Percentiles rank a stretch among this genome's conserved stretches.
Evolutionary conservation across 805 yeast genomes (phyloP).

Genomic region (Candida taoyuanica): DNA sequence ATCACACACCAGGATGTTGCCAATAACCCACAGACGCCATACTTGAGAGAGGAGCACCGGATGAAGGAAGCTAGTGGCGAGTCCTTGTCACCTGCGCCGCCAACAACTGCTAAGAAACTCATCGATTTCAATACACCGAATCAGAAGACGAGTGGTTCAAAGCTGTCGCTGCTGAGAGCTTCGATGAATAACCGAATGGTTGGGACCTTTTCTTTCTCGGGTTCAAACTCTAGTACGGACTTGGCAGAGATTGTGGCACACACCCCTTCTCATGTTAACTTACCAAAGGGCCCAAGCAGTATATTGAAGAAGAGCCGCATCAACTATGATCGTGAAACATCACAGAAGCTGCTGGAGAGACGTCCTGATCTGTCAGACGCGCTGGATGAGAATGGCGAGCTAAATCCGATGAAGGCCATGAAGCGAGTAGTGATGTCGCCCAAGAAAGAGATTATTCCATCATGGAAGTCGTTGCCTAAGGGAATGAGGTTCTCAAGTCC

Average conservation of each 20-base stretch:
- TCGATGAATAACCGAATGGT: conserved; percentile 8
- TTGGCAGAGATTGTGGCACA: conserved; percentile 2
- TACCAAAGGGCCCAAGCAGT: conserved; percentile 16
- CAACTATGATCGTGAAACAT: conserved; percentile 20
- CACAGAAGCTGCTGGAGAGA: conserved; percentile 14
- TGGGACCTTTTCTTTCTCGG: not conserved
- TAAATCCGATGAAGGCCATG: conserved; percentile 32
- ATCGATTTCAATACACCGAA: conserved; percentile 7
- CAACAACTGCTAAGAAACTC: conserved; percentile 14
- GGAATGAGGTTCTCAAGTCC: conserved; percentile 21
- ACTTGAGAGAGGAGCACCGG: conserved; percentile 15
- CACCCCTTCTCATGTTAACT: conserved; percentile 11
- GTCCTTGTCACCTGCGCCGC: conserved; percentile 12
- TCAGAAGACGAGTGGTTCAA: not conserved
- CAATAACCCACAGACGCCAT: conserved; percentile 26
- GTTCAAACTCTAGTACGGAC: conserved; percentile 4
- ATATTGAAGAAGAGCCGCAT: conserved; percentile 22
- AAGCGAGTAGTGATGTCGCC: conserved; percentile 34
- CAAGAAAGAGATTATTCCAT: conserved; percentile 23
- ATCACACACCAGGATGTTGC: conserved; percentile 17
- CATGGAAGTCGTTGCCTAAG: conserved; percentile 3
- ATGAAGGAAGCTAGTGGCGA: not conserved
- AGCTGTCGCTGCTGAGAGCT: conserved; percentile 4
- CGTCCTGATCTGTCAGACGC: conserved; percentile 24
- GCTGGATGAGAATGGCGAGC: conserved; percentile 22